Evolutionary conservation across 2,329 filamentous ascomycete genomes (phyloP), one percentile per base, ranked within the genome.

Genomic region (Pestalotiopsis fici): DNA sequence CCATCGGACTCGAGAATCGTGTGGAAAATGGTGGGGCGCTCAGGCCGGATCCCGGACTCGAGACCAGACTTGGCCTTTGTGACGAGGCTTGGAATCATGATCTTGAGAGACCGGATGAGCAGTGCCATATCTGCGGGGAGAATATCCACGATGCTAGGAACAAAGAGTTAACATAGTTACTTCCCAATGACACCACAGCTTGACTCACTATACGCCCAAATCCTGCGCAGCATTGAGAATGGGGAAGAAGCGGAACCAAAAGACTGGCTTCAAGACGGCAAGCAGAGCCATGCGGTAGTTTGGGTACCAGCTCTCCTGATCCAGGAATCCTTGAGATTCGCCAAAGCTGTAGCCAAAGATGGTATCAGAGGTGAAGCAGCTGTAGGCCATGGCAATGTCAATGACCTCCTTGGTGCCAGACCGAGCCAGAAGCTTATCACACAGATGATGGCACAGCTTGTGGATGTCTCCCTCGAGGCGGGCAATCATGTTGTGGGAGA

Each of bases 401-500:
- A 72, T 64, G 3, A 61, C 59, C 12, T 71, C 55, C 69, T 73
- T 76, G 73, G 65, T 77, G 75, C 65, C 78, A 67, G 76, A 74
- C 62, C 76, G 55, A 2, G 47, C 62, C 12, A 74, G 77, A 66
- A 83, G 72, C 68, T 79, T 79, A 64, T 71, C 67, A 21, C 66
- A 64, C 12, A 67, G 65, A 3, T 64, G 64, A 57, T 71, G 68
- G 3, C 68, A 65, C 15, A 69, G 54, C 6, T 69, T 68, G 31
- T 71, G 61, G 12, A 74, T 68, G 60, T 73, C 70, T 21, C 55
- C 37, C 54, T 74, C 71, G 12, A 75, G 66, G 50, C 77, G 74
- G 66, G 74, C 75, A 71, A 75, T 78, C 74, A 80, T 73, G 59
- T 68, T 64, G n/a, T 69, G 68, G 12, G 73, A 76, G 71, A 78